phyloP scores from a whole-genome alignment of 202 grass and related monocot genomes.

The Carex arenaria region DNA sequence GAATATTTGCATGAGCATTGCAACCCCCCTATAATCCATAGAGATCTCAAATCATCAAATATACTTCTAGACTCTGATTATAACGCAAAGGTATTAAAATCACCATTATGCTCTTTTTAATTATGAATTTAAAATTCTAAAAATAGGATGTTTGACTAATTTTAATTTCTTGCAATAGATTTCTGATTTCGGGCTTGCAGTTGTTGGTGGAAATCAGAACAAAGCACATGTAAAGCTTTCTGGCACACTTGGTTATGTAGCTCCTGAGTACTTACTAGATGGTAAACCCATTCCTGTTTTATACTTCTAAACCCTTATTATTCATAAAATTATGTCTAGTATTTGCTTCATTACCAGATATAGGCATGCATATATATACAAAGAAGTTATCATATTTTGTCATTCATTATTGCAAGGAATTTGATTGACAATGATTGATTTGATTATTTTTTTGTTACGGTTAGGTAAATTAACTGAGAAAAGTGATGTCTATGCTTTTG shows the following conservation, averaged over 20 bases:
- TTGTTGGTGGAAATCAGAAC: conserved; percentile 57
- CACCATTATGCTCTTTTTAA: background rate
- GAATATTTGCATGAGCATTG: conserved; percentile 91
- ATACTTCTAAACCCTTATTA: background rate
- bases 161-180: conserved; percentile 43
- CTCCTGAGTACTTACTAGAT: conserved; percentile 88
- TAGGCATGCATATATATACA: background rate
- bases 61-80: conserved; percentile 90
- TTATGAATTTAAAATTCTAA: conserved; percentile 9
- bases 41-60: conserved; percentile 94
- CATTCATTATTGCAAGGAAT: conserved; percentile 12
- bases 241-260: conserved; percentile 68
- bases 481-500: conserved; percentile 93
- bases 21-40: conserved; percentile 80
- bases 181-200: conserved; percentile 93
- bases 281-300: conserved; percentile 41
- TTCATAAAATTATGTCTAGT: background rate
- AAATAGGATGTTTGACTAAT: background rate
- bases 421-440: conserved; percentile 10
- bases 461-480: conserved; percentile 96
- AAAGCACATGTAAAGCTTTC: conserved; percentile 77
- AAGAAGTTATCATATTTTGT: background rate
- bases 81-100: conserved; percentile 68
- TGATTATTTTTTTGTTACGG: conserved; percentile 4
- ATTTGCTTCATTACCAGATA: background rate